Conservation (phyloP, 106 monocot species). For the Dendrobium officinale region DNA sequence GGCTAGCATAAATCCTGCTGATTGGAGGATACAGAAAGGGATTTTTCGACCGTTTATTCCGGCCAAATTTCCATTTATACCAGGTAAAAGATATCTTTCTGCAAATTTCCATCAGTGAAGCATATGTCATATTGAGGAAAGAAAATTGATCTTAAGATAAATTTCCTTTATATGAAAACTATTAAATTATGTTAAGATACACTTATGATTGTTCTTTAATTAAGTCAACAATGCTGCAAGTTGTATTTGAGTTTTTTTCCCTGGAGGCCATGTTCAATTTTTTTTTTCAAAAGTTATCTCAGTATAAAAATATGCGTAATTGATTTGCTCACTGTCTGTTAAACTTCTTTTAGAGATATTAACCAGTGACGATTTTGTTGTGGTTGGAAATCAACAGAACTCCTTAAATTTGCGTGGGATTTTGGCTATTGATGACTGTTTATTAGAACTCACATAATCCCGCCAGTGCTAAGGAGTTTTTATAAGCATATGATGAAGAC, state of each 20-base stretch:
- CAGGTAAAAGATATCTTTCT: constrained; percentile 7
- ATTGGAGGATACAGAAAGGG: constrained; percentile 28
- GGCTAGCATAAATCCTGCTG: constrained; percentile 25
- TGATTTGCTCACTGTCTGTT: neutral
- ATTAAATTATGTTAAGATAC: neutral
- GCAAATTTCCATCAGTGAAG: too few relatives aligned
- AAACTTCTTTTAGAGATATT: neutral
- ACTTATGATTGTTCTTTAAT: neutral
- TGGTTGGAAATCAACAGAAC: neutral
- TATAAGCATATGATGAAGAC: neutral
- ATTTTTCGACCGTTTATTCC: constrained; percentile 17
- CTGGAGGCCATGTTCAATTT: neutral
- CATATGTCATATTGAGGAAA: neutral
- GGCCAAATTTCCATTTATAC: constrained; percentile 23
- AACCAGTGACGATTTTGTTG: neutral
- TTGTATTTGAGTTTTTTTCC: neutral
- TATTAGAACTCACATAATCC: neutral
- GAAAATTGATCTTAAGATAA: neutral
- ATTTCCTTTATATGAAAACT: neutral
- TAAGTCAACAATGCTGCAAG: neutral
- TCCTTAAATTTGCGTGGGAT: neutral
- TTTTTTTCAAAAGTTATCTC: too few relatives aligned
- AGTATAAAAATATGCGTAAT: too few relatives aligned
- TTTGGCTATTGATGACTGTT: neutral
- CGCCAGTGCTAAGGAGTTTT: neutral